Evolutionary conservation across 2,329 filamentous ascomycete species (phyloP).

Genomic region (Penicillium sp.): DNA sequence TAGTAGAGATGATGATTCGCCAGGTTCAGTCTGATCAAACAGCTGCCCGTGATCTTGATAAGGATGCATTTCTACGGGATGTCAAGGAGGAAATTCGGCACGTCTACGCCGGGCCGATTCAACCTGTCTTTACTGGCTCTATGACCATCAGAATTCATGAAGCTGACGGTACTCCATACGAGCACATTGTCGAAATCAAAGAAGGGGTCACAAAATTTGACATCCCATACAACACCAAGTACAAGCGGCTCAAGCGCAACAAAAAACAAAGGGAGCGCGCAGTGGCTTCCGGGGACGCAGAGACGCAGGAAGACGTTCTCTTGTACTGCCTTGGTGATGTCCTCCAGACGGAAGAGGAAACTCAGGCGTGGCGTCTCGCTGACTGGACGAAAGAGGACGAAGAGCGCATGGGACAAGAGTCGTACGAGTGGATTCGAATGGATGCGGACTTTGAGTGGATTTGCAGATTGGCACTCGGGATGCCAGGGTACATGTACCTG

Average conservation of each 20-base stretch:
- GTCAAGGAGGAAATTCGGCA: conserved; percentile 70
- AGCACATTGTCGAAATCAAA: conserved; percentile 94
- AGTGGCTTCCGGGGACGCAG: conserved; percentile 57
- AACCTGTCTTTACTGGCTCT: conserved; percentile 82
- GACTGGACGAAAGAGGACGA: conserved; percentile 91
- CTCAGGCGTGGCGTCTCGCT: conserved; percentile 72
- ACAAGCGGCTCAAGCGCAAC: conserved; percentile 91
- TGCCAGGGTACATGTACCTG: conserved; percentile 95
- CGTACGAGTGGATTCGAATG: conserved; percentile 97
- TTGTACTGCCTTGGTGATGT: conserved; percentile 91
- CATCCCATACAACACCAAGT: conserved; percentile 98
- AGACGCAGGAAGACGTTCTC: conserved; percentile 70
- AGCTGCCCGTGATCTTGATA: conserved; percentile 56
- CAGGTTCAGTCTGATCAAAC: conserved; percentile 63
- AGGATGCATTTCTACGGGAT: conserved; percentile 73
- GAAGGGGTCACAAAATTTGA: conserved; percentile 80
- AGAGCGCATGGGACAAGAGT: conserved; percentile 86
- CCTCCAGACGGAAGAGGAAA: conserved; percentile 73
- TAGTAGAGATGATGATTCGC: conserved; percentile 82
- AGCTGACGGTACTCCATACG: conserved; percentile 94
- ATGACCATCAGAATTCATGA: conserved; percentile 99
- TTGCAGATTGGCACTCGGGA: conserved; percentile 71
- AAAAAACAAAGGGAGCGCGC: conserved; percentile 73
- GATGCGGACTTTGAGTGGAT: conserved; percentile 99
- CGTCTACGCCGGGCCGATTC: conserved; percentile 63